These are phyloP conservation scores for Suillus americanus DNA, from an alignment of 768 basidiomycete genomes.

Conservation along the genomic window DNA sequence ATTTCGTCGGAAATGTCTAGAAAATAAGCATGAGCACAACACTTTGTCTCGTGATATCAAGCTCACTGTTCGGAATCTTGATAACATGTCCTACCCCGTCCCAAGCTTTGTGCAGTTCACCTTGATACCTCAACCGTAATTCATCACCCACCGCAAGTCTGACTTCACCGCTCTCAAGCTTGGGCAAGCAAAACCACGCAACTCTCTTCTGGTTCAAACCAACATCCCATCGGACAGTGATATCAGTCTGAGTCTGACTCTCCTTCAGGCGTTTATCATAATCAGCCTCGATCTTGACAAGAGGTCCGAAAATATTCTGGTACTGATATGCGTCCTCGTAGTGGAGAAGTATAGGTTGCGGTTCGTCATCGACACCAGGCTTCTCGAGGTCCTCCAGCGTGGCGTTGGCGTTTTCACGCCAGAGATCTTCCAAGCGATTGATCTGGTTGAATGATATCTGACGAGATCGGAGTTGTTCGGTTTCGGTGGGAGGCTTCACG, in stretches of 20 bases:
- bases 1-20: slow-evolving; percentile 98
- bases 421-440: slow-evolving; percentile 94
- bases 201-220: slow-evolving; percentile 98
- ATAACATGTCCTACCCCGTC: slow-evolving; percentile 98
- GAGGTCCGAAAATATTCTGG: slow-evolving; percentile 98
- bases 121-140: slow-evolving; percentile 83
- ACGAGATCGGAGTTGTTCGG: slow-evolving; percentile 92
- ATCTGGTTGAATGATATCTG: slow-evolving; percentile 98
- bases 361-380: slow-evolving; percentile 97
- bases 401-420: slow-evolving; percentile 94
- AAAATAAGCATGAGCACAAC: slow-evolving; percentile 12
- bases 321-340: slow-evolving; percentile 99
- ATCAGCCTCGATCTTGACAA: slow-evolving; percentile 99
- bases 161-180: slow-evolving; percentile 97
- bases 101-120: slow-evolving; percentile 91
- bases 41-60: background rate
- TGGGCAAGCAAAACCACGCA: slow-evolving; percentile 97
- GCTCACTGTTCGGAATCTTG: slow-evolving; percentile 97
- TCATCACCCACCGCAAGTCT: slow-evolving; percentile 97
- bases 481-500: slow-evolving; percentile 95
- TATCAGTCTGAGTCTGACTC: slow-evolving; percentile 97
- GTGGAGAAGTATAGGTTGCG: slow-evolving; percentile 83
- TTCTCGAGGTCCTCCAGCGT: slow-evolving; percentile 97
- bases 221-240: slow-evolving; percentile 94
- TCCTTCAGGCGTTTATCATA: slow-evolving; percentile 98